Base-by-base conservation (phyloP, 371 early-diverging fungal genomes). In the Batkoa obscura region DNA sequence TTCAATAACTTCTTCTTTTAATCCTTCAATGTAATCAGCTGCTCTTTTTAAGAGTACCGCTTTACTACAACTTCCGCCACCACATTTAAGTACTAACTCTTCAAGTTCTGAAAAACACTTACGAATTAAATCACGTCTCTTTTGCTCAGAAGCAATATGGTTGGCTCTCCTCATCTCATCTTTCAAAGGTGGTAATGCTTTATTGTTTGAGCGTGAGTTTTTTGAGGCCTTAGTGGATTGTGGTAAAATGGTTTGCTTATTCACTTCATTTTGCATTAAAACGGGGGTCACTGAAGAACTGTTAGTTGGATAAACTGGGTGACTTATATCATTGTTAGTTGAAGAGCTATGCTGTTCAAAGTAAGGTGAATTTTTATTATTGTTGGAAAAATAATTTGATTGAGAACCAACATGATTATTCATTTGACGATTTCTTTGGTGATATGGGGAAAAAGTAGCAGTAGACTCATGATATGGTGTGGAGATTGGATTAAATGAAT, bases 91-190 rank as follows among this genome's bases (percentile, higher is more conserved):
- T 1, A 90, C 86, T 38, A 89, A 72, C 43, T 81, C 80, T 35
- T 79, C 76, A 49, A 92, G 76, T 64, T 83, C 77, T 61, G 83
- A 84, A 66, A 88, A 88, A 8, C 89, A 88, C 13, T 72, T 65
- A 37, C 85, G 70, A 62, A 90, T 92, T 60, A 84, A 86, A 43
- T 84, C 82, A 37, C 93, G 73, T 58, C 93, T 80, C 63, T 88
- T 85, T 63, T 92, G 86, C 66, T 92, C 93, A 6, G 85, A 84
- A 0, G 85, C 88, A 65, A 94, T 93, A 67, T 94, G 95, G 68
- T 93, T 94, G 2, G 88, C 84, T 55, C 86, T 80, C 67, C 94
- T 93, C 62, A 93, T 89, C n/a, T 83, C 81, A 53, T 87, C 89
- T 1, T 92, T 87, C 62, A 93, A 68, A 13, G 90, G 15, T 13